A percentile compares a stretch with the other conserved stretches of the same genome.
phyloP scores from a whole-genome alignment of 2,329 filamentous ascomycete genomes.

The Fusarium sp. region DNA sequence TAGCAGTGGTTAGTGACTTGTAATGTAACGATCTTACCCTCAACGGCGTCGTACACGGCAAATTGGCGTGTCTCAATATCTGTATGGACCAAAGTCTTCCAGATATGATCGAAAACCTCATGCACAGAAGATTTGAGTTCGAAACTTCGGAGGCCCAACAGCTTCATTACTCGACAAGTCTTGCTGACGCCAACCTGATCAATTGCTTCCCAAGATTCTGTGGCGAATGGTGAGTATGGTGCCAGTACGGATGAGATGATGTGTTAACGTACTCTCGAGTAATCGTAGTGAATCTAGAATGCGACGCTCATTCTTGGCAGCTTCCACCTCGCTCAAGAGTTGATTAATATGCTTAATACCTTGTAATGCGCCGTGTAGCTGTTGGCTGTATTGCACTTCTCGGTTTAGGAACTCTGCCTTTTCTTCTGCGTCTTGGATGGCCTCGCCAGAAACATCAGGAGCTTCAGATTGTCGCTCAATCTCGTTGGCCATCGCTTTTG shows the following conservation, averaged over 20 bases:
- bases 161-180: slow-evolving; percentile 72
- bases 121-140: slow-evolving; percentile 77
- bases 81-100: slow-evolving; percentile 77
- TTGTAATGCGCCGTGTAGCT: slow-evolving; percentile 66
- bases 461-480: slow-evolving; percentile 84
- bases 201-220: slow-evolving; percentile 71
- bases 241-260: neutral
- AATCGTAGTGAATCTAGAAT: slow-evolving; percentile 70
- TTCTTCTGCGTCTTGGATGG: slow-evolving; percentile 67
- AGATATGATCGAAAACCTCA: slow-evolving; percentile 77
- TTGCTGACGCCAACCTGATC: slow-evolving; percentile 72
- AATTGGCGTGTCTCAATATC: slow-evolving; percentile 70
- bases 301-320: slow-evolving; percentile 66
- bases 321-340: slow-evolving; percentile 74
- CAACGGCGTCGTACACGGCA: slow-evolving; percentile 66
- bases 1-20: slow-evolving; percentile 12
- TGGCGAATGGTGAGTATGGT: slow-evolving; percentile 27
- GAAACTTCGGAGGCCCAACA: slow-evolving; percentile 76
- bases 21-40: slow-evolving; percentile 60
- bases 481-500: slow-evolving; percentile 82
- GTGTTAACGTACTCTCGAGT: slow-evolving; percentile 65
- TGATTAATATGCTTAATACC: slow-evolving; percentile 71
- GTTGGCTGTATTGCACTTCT: slow-evolving; percentile 72
- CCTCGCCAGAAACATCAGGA: slow-evolving; percentile 67
- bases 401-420: slow-evolving; percentile 70